Conservation (phyloP, 2,329 filamentous ascomycete species). For the Trichoderma asperellum region DNA sequence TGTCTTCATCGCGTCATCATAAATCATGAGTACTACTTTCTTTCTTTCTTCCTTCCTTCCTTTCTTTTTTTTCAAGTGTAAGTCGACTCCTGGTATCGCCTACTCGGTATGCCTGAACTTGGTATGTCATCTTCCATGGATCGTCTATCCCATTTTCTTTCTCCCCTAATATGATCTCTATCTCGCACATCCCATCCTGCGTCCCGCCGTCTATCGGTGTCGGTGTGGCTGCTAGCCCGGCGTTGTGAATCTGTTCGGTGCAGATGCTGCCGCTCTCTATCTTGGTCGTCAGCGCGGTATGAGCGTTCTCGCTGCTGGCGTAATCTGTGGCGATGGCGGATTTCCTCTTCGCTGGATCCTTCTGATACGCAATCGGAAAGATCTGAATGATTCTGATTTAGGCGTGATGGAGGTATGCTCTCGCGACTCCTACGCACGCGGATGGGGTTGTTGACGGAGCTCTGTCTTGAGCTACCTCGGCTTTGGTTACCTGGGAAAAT, state of each 20-base stretch:
- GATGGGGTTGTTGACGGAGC: conserved; percentile 39
- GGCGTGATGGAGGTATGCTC: conserved; percentile 45
- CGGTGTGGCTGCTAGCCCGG: conserved; percentile 56
- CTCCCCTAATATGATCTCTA: conserved; percentile 41
- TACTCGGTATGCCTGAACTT: conserved; percentile 42
- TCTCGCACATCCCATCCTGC: conserved; percentile 41
- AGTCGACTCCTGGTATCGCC: conserved; percentile 46
- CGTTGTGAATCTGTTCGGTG: conserved; percentile 48
- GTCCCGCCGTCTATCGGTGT: conserved; percentile 50
- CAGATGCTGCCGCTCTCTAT: conserved; percentile 44
- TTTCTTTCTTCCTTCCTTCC: no score
- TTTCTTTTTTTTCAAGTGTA: conserved; percentile 30
- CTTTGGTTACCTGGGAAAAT: conserved; percentile 48
- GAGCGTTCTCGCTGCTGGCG: conserved; percentile 38
- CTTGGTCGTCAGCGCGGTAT: conserved; percentile 41
- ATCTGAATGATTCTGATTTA: conserved; percentile 50
- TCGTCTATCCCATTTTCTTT: conserved; percentile 44
- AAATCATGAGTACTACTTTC: background rate
- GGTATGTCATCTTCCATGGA: conserved; percentile 39
- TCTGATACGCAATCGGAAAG: conserved; percentile 44
- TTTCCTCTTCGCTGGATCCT: conserved; percentile 42
- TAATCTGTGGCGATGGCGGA: conserved; percentile 34
- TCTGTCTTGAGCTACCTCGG: conserved; percentile 43
- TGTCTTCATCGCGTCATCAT: conserved; percentile 20
- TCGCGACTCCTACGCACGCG: conserved; percentile 48